Base-by-base conservation (phyloP, 2,329 filamentous ascomycete genomes). In the Colletotrichum tropicicola region DNA sequence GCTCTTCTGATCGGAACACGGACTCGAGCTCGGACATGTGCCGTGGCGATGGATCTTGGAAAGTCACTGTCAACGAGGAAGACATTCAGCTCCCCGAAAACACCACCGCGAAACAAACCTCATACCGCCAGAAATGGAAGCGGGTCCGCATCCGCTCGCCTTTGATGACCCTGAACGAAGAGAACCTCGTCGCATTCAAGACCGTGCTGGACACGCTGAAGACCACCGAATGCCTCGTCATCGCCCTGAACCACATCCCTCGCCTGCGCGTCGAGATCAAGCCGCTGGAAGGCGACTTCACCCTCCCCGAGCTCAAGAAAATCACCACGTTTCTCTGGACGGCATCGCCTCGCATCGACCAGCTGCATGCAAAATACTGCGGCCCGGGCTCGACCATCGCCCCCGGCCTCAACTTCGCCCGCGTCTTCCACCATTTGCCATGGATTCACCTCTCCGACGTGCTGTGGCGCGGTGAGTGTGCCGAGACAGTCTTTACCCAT, bases 351-450 rank as follows among this genome's bases (percentile, higher is more conserved):
- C 37, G 32, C 4, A 9, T 59, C 12, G 51, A 59, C n/a, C 12
- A 49, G 4, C 44, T 65, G 0, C 60, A 67, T 15, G 30, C 60
- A 8, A 30, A 28, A 8, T 51, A 56, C 32, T 56, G 49, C 6
- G 60, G 53, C 0, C 28, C 49, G 4, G 44, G 30, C 12, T 64
- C 59, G 5, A 8, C 27, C 9, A 19, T 21, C 19, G 49, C 60
- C 13, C 60, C 49, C 3, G 65, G 65, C 5, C 49, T 67, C 2
- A 30, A 53, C 15, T 65, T 59, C 17, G 35, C 60, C 4, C 28
- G 37, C 1, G 30, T 21, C 1, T 59, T 65, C 44, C 45, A 32
- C 17, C 23, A 25, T 1, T 12, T 41, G 10, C 15, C 19, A 3
- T 5, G 27, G 1, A 23, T 30, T 7, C 8, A 23, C 7, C 2